Percentiles rank a stretch among this genome's conserved stretches.
These are phyloP conservation scores for Venturia pyrina DNA, from an alignment of 2,329 filamentous ascomycete genomes.

Conservation along the genomic window DNA sequence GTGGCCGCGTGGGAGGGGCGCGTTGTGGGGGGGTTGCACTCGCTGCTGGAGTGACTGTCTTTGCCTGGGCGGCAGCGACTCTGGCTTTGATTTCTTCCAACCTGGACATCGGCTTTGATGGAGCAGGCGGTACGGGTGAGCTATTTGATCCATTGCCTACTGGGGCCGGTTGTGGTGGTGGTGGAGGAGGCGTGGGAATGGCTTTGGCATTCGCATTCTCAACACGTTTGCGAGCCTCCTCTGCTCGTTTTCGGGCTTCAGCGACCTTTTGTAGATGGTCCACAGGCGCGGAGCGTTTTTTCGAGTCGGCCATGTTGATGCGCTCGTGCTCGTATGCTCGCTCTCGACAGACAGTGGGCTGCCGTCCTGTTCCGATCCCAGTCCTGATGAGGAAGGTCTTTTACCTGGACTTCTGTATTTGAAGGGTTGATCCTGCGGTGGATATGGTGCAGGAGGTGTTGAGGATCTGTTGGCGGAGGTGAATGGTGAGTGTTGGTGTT, in stretches of 20 bases:
- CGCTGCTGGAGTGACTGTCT: slow-evolving; percentile 15
- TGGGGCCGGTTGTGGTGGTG: neutral
- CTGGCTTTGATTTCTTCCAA: slow-evolving; percentile 21
- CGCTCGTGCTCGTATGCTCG: neutral
- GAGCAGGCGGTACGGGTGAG: neutral
- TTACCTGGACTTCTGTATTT: neutral
- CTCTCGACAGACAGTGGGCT: neutral
- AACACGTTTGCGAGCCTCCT: neutral
- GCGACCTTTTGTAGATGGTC: slow-evolving; percentile 15
- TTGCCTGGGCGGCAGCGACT: slow-evolving; percentile 19
- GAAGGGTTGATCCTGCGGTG: neutral
- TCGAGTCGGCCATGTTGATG: slow-evolving; percentile 2
- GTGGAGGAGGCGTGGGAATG: slow-evolving; percentile 2
- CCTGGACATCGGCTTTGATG: neutral
- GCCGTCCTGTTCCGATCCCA: neutral
- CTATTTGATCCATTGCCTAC: slow-evolving; percentile 1
- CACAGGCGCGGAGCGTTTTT: slow-evolving; percentile 10
- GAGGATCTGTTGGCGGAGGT: neutral
- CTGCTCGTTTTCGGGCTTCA: slow-evolving; percentile 20
- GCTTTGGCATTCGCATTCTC: neutral
- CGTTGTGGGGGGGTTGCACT: slow-evolving; percentile 21
- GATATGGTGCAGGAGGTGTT: neutral
- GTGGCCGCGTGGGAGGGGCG: slow-evolving; percentile 30
- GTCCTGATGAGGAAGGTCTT: neutral
- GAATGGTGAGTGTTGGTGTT: neutral